A percentile compares a stretch with the other conserved stretches of the same genome.
Conservation (phyloP, 352 stramenopile species). For the Pythium phragmitis region DNA sequence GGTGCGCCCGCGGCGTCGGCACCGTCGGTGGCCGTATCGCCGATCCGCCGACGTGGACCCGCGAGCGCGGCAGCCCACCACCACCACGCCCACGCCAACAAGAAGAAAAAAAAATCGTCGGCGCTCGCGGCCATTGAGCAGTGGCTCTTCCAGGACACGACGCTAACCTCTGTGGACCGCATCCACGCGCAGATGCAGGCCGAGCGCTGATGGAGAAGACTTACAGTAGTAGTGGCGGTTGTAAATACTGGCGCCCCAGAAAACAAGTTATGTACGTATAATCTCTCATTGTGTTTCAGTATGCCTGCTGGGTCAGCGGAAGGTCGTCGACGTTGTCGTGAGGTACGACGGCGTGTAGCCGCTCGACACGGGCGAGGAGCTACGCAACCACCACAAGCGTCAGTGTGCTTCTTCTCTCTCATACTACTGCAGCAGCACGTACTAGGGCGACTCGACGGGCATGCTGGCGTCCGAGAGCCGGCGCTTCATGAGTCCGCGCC, state of each 20-base stretch:
- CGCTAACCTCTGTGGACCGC: constrained; percentile 11
- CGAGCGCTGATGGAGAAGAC: constrained; percentile 15
- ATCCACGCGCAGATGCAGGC: constrained; percentile 25
- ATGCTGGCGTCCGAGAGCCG: constrained; percentile 76
- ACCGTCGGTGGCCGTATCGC: constrained; percentile 23
- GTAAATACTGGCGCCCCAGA: neutral
- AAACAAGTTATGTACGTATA: neutral
- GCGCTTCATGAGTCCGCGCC: constrained; percentile 83
- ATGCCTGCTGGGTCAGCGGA: neutral
- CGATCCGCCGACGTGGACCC: constrained; percentile 31
- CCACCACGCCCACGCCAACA: constrained; percentile 23
- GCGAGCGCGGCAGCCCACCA: constrained; percentile 1
- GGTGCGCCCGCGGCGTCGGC: neutral
- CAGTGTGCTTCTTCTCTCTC: neutral
- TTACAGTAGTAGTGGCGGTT: neutral
- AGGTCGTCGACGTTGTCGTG: neutral
- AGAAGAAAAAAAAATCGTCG: constrained; percentile 35
- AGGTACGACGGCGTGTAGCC: constrained; percentile 11
- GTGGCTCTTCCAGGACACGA: constrained; percentile 44
- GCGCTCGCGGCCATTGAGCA: constrained; percentile 47
- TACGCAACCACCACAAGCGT: neutral
- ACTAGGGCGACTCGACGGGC: constrained; percentile 57
- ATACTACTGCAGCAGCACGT: neutral
- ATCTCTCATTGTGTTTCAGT: neutral
- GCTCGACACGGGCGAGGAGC: constrained; percentile 15